Percentiles rank a stretch among this genome's conserved stretches.
Evolutionary conservation across 2,329 filamentous ascomycete species (phyloP).

Genomic region (Nothophaeocryptopus gaeumannii): DNA sequence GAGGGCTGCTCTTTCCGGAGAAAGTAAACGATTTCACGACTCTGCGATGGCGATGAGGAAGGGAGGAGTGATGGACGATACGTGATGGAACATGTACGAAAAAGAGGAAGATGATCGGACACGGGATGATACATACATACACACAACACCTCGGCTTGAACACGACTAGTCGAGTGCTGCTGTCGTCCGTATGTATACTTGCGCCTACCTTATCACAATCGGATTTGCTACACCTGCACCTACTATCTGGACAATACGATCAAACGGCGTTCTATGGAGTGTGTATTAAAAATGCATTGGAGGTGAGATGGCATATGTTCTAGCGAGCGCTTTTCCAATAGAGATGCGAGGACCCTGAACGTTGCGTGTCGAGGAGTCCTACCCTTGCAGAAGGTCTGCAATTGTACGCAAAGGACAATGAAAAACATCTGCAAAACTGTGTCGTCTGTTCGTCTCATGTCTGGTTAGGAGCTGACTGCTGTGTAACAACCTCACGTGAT

Average conservation of each 20-base stretch:
- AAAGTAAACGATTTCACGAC: slow-evolving; percentile 70
- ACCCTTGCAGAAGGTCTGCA: slow-evolving; percentile 10
- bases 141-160: no score
- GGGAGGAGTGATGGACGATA: slow-evolving; percentile 10
- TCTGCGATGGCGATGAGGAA: slow-evolving; percentile 28
- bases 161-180: no score
- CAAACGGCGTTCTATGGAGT: slow-evolving; percentile 10
- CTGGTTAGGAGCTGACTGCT: no score
- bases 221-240: no score
- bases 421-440: slow-evolving; percentile 2
- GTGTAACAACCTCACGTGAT: neutral
- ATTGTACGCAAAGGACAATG: slow-evolving; percentile 9
- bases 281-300: slow-evolving; percentile 10
- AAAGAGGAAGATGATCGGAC: no score
- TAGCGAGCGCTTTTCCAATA: slow-evolving; percentile 7
- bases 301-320: slow-evolving; percentile 12
- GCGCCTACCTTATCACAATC: no score
- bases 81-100: no score
- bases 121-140: no score
- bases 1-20: slow-evolving; percentile 99
- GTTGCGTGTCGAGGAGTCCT: slow-evolving; percentile 13
- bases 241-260: no score
- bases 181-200: no score
- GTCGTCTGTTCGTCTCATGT: neutral
- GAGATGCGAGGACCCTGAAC: slow-evolving; percentile 10